Evolutionary conservation across 2,329 filamentous ascomycete species (phyloP).

Genomic region (Harringtonia aguacate): DNA sequence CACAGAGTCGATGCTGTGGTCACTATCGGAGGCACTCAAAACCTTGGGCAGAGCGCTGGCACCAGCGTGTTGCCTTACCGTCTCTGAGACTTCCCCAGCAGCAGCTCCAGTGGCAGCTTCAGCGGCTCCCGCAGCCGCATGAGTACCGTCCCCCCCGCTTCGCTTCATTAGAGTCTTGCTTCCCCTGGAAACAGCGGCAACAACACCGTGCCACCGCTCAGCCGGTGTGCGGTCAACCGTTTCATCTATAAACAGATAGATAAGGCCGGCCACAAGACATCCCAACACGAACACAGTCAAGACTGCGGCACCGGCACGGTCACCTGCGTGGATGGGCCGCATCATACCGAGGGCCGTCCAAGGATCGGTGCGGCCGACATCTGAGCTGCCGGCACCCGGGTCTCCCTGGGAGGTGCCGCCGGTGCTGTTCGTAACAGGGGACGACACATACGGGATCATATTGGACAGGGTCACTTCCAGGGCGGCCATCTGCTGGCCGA

Average conservation of each 20-base stretch:
- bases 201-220: conserved; percentile 21
- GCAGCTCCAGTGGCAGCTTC: neutral
- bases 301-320: conserved; percentile 10
- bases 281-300: conserved; percentile 35
- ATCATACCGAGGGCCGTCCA: neutral
- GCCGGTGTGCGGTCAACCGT: conserved; percentile 21
- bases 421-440: conserved; percentile 27
- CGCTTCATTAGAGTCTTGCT: conserved; percentile 2
- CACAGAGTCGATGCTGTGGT: conserved; percentile 1
- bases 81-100: conserved; percentile 3
- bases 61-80: conserved; percentile 1
- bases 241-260: conserved; percentile 40
- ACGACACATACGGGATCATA: conserved; percentile 34
- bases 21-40: conserved; percentile 1
- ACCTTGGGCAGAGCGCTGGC: neutral
- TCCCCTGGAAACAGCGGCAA: conserved; percentile 1
- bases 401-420: conserved; percentile 40
- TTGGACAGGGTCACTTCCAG: conserved; percentile 55
- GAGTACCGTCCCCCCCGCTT: too few relatives aligned
- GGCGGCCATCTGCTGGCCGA: conserved; percentile 62
- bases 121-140: neutral
- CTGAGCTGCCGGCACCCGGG: conserved; percentile 26
- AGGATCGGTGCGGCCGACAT: conserved; percentile 3
- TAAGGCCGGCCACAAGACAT: conserved; percentile 39
- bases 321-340: conserved; percentile 3